Evolutionary conservation across 2,329 filamentous ascomycete species (phyloP).

Genomic region (Epichloe bromicola): DNA sequence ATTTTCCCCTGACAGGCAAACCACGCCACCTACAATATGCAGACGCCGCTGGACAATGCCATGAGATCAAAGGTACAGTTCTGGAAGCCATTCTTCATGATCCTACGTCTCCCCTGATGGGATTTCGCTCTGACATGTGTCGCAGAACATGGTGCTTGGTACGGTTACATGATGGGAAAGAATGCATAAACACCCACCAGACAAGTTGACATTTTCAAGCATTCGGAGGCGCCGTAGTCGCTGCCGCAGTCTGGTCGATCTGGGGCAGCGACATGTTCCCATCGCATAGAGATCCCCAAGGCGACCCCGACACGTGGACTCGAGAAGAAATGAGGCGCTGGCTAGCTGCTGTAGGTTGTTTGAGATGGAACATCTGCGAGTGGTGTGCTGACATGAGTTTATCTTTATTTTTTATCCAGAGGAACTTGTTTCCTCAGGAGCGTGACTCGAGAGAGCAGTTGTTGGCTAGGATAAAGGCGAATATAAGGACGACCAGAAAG

Average conservation of each 20-base stretch:
- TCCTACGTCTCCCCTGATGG: not conserved
- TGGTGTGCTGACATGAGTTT: not conserved
- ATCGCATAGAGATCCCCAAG: constrained; percentile 58
- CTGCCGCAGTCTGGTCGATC: constrained; percentile 70
- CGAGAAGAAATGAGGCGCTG: constrained; percentile 67
- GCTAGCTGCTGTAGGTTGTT: constrained; percentile 58
- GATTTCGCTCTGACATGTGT: not conserved
- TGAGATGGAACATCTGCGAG: not conserved
- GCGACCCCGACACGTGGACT: constrained; percentile 61
- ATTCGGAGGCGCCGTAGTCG: constrained; percentile 71
- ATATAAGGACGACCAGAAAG: constrained; percentile 29
- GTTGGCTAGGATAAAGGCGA: constrained; percentile 32
- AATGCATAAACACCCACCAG: not conserved
- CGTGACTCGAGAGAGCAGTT: constrained; percentile 32
- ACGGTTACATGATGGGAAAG: constrained; percentile 12
- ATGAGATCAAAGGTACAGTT: constrained; percentile 52
- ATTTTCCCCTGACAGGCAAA: constrained; percentile 9
- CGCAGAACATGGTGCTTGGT: constrained; percentile 61
- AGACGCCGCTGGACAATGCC: constrained; percentile 54
- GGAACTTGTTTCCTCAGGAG: constrained; percentile 32
- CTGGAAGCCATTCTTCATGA: no score
- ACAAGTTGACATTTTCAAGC: constrained; percentile 28
- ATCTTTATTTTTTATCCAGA: constrained; percentile 15
- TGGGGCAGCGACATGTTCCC: constrained; percentile 83
- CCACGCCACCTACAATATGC: constrained; percentile 32